Evolutionary conservation across 2,329 filamentous ascomycete species (phyloP), one percentile per base, ranked within the genome.

Genomic region (Ophioceras dolichostomum): DNA sequence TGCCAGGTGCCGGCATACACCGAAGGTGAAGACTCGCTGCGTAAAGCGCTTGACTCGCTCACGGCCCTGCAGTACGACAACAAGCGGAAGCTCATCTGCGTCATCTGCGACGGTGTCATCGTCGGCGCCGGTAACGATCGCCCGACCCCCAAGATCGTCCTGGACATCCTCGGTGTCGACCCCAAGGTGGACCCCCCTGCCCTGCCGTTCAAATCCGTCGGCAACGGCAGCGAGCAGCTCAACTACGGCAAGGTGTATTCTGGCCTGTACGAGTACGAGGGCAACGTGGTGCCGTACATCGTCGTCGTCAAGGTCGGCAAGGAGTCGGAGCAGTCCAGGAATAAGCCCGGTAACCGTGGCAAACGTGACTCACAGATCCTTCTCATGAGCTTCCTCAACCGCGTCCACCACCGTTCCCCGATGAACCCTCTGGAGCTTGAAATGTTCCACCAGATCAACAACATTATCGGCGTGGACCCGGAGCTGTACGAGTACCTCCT

Each of bases 241-340:
- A 98, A 98, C 61, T 96, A 94, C 53, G 91, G 88, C 54, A 98
- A 98, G 56, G 88, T 98, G 13, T 98, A 96, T 60, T 96, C 89
- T 34, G 91, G 91, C 53, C 73, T 98, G 3, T 98, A 98, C 59
- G 91, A 98, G 57, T 95, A 78, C 43, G 88, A 98, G 66, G 91
- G 89, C 60, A 94, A 95, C 48, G 88, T 98, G 4, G 91, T 98
- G 10, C 91, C 91, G 0, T 98, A 95, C 52, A 63, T 98, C 19
- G 91, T 98, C 10, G 70, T 98, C 18, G 89, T 96, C 57, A 98
- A 98, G 65, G 83, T 94, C 42, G 91, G 91, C 36, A 96, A 95
- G 61, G 86, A 95, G 56, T 94, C 88, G 5, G 91, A 98, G 59
- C 86, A 94, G 57, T 66, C 61, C 52, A 91, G 89, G 61, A 68